Base-by-base conservation (phyloP, 192 early-diverging fungal species). In the Backusella parvicylindrica region DNA sequence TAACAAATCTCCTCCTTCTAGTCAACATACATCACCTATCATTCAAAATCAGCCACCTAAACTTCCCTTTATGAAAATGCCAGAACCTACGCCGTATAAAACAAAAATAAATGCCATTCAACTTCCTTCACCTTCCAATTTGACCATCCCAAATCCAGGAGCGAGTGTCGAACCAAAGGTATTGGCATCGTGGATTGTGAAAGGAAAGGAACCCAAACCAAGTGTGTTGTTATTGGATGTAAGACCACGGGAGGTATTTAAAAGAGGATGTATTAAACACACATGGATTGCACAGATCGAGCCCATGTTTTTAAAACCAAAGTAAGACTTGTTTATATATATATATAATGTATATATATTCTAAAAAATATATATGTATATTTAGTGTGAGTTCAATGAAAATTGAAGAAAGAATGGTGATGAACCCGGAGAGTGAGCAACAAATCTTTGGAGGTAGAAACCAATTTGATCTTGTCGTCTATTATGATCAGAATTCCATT, bases 151-250 rank as follows among this genome's bases (percentile, higher is more conserved):
- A 21, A 68, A 72, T 69, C 33, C 82, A n/a, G 40, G 85, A 32
- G 35, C 64, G 36, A 60, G 9, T 2, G 75, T 83, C 40, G 77
- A 79, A 53, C 84, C 88, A 56, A 53, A 77, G 43, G 73, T 72
- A 9, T 23, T 86, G 37, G 53, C 76, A 50, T 36, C 79, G n/a
- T 82, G 84, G 65, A 37, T 91, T 69, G 31, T 72, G 21, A 74
- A 83, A 40, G 23, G 65, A 50, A 65, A 80, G 0, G 64, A 76
- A 26, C 79, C 84, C 7, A 13, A 30, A 1, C 84, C 87, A 0
- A 82, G 79, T 13, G 63, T 93, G 6, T 71, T 97, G 28, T 69
- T 97, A 21, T 80, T 97, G 70, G 96, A 97, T 81, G 86, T 96
- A 12, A 87, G 96, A 15, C 87, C 88, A 36, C 86, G 87, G 41